Base-by-base conservation (phyloP, 2,329 filamentous ascomycete genomes). In the Fusarium drepaniforme region DNA sequence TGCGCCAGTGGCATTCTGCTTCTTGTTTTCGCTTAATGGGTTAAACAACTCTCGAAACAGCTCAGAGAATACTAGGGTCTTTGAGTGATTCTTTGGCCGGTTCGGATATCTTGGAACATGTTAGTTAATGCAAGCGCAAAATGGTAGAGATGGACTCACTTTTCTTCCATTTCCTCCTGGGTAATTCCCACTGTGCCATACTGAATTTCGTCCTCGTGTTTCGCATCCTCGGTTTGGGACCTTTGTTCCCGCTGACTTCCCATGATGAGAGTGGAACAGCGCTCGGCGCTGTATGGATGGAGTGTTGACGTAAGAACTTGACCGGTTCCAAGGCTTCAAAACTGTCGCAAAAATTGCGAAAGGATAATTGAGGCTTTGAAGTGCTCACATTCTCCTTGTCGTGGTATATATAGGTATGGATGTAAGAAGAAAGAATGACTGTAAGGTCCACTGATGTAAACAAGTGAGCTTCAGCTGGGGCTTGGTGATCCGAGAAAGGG, bases 41-140 rank as follows among this genome's bases (percentile, higher is more conserved):
- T 97, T 93, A 86, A 99, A 98, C 1, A 99, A 88, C 28, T 89
- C 88, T 18, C 88, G 86, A 81, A 93, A 95, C 0, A 99, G 87
- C 5, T 94, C 92, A 70, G 94, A 93, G 80, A 99, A 99, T 7
- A 91, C 90, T 12, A 97, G 86, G 1, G 96, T 98, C 72, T 90
- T 91, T 44, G 91, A 91, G 77, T 93, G 90, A 76, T 98, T 99
- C 72, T 86, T 90, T 5, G 97, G 97, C 4, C 95, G 91, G 79
- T 95, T 92, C 4, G 95, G 94, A 80, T 94, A 97, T 80, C 93
- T 95, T 68, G n/a, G 2, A n/a, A 16, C n/a, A 18, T 63, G 65
- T 83, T 64, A 81, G 75, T n/a, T 7, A 30, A 23, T 5, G 44
- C 18, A 7, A 12, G 11, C 11, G 8, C n/a, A n/a, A 15, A 46